Percentiles rank a stretch among this genome's conserved stretches.
Conservation (phyloP, 805 yeast genomes). For the Barnettozyma californica region DNA sequence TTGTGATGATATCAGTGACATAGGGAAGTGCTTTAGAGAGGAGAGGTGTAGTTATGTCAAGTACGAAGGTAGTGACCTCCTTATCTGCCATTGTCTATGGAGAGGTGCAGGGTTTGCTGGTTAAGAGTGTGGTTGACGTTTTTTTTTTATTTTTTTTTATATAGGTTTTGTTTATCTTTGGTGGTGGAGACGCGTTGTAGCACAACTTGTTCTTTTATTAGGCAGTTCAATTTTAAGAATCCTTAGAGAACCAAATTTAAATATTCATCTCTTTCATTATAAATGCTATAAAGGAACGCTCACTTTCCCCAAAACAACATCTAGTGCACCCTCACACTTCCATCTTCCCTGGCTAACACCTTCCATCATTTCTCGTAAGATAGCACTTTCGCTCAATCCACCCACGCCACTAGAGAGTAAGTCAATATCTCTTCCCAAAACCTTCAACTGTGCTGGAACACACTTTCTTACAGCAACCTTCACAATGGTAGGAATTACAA, state of each 20-base stretch:
- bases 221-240: not conserved
- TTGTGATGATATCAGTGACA: conserved; percentile 34
- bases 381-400: conserved; percentile 30
- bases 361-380: conserved; percentile 28
- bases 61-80: conserved; percentile 30
- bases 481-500: conserved; percentile 49
- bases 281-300: conserved; percentile 36
- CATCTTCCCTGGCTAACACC: conserved; percentile 38
- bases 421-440: conserved; percentile 15
- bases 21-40: conserved; percentile 34
- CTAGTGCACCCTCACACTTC: conserved; percentile 42
- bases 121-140: not conserved
- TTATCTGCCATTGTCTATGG: conserved; percentile 8
- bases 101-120: not conserved
- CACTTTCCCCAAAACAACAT: conserved; percentile 45
- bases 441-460: conserved; percentile 41
- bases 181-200: not conserved
- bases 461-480: conserved; percentile 43
- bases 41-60: conserved; percentile 35
- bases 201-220: not conserved
- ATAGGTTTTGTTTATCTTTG: not conserved
- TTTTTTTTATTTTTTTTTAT: not conserved
- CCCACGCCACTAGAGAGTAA: conserved; percentile 2
- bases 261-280: not conserved
- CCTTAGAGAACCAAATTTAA: too few relatives aligned